phyloP scores from a whole-genome alignment of 371 early-diverging fungal species.

The Mortierella sp. region DNA sequence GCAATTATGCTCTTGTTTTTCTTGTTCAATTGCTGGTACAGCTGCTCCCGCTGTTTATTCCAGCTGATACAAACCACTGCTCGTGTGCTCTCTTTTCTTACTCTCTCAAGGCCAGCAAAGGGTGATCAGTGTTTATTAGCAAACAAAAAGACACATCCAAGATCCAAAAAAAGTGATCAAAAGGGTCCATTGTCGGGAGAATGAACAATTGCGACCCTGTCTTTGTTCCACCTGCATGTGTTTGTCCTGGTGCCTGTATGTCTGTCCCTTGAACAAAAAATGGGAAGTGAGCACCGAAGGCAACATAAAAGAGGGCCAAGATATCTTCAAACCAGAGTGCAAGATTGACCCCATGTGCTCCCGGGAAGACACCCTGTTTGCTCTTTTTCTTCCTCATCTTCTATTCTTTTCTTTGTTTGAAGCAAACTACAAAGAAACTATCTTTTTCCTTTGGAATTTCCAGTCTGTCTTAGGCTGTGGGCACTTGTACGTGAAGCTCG shows the following conservation, averaged over 20 bases:
- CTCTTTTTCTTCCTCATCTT: neutral
- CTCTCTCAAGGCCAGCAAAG: neutral
- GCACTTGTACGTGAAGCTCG: neutral
- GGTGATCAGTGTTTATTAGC: neutral
- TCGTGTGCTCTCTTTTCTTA: neutral
- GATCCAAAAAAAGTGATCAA: neutral
- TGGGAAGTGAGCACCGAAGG: neutral
- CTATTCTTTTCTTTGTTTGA: neutral
- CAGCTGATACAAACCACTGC: neutral
- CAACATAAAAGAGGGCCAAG: neutral
- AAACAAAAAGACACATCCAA: neutral
- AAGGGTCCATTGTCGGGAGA: neutral
- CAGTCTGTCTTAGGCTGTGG: neutral
- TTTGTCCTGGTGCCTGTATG: neutral
- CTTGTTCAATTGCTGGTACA: neutral
- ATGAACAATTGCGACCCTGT: neutral
- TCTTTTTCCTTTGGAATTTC: neutral
- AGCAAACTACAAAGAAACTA: neutral
- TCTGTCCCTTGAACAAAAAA: neutral
- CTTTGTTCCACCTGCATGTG: neutral
- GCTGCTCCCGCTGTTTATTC: neutral
- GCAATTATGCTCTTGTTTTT: neutral
- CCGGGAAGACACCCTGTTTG: constrained; percentile 7
- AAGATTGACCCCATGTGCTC: neutral
- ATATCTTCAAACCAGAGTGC: neutral